Conservation (phyloP, 495 filamentous ascomycete genomes). For the Chaetomium fimeti region DNA sequence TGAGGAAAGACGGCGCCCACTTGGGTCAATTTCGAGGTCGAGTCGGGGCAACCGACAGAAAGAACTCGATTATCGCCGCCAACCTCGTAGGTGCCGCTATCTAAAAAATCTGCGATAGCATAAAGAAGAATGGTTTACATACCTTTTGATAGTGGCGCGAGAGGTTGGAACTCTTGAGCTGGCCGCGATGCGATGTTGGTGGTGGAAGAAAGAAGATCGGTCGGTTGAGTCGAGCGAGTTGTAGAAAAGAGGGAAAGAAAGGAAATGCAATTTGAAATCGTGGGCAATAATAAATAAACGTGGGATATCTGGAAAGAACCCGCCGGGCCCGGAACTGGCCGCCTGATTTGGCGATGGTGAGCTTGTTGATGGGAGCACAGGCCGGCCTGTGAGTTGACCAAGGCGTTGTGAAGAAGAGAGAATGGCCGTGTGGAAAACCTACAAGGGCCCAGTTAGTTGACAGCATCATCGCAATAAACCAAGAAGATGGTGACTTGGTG, state of each 20-base stretch:
- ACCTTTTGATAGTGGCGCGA: slow-evolving; percentile 8
- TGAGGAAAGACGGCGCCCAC: not conserved
- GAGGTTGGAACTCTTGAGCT: not conserved
- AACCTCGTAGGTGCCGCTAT: not conserved
- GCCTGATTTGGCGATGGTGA: slow-evolving; percentile 6
- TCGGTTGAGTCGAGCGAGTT: slow-evolving; percentile 9
- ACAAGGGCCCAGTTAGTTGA: not conserved
- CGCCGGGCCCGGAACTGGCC: not conserved
- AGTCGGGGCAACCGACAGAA: not conserved
- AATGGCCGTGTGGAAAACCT: not conserved
- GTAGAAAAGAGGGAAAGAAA: not conserved
- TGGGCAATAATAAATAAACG: not conserved
- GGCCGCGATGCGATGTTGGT: not conserved
- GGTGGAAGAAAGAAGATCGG: not conserved
- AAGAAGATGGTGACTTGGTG: not conserved
- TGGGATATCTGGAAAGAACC: not conserved
- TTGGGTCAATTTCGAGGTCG: not conserved
- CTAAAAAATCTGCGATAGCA: not conserved
- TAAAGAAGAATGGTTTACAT: slow-evolving; percentile 1
- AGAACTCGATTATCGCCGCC: not conserved
- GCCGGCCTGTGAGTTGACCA: not conserved
- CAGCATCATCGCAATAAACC: not conserved
- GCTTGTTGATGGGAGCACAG: not conserved
- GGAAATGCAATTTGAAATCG: not conserved
- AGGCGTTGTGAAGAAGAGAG: not conserved